Evolutionary conservation across 2,329 filamentous ascomycete species (phyloP), one percentile per base, ranked within the genome.

Genomic region (Nemania sp.): DNA sequence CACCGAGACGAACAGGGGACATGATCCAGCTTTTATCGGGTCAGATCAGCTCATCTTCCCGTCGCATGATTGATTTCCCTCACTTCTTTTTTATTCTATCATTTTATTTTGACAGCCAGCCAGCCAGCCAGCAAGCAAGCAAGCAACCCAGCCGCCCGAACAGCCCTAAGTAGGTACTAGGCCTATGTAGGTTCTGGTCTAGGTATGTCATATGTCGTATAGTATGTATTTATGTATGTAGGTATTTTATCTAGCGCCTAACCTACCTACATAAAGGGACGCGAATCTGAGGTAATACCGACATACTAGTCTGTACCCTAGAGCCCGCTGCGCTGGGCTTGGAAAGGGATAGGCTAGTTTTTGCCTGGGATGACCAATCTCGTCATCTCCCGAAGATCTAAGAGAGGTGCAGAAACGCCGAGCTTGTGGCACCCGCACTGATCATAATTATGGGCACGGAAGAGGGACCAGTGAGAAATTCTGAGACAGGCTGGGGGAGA

Each of bases 301-400:
- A 47, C 58, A 24, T 24, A 38, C 13, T n/a, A n/a, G n/a, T n/a
- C n/a, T 15, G 24, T 35, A 26, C 47, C n/a, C 26, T 29, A 27
- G 35, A 66, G 29, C 35, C 64, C 57, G 49, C 43, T 24, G 52
- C 20, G 35, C 45, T 43, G 56, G 47, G 41, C 56, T 55, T 59
- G 55, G 58, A 22, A 61, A 56, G 47, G 55, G 63, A 58, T 43
- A 27, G 47, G 18, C 35, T 67, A 57, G 26, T 47, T 62, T 47
- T 38, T 61, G n/a, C 35, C 49, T 32, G 52, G 29, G 24, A 63
- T 52, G 67, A 71, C 72, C 75, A 75, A 75, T 75, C 74, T 77
- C 71, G 73, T 76, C 74, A 75, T 76, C 74, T 75, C 73, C 74
- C 74, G 74, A 76, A 71, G 73, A 76, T 75, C 73, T 66, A 63